Evolutionary conservation across 192 early-diverging fungal genomes (phyloP), one percentile per base, ranked within the genome.

Genomic region (Gorgonomyces haynaldii): DNA sequence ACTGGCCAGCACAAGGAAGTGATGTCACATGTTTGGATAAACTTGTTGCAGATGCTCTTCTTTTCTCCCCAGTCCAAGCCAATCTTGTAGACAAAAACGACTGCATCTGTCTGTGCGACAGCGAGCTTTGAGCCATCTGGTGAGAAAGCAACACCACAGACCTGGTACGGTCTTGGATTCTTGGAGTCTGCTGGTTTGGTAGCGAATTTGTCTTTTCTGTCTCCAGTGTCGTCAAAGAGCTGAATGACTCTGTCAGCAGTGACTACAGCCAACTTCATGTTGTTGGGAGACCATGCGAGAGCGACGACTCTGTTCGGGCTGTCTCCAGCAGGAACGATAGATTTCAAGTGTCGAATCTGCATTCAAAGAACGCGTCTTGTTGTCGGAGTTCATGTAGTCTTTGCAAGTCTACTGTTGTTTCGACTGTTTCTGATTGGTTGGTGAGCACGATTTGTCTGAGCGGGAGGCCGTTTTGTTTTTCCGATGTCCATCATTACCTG

Each of bases 51-150:
- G 37, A 81, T 81, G 15, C 62, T 64, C 35, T 81, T 81, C 36
- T 81, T 81, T 44, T 81, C 78, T 12, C 78, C 78, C 78, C 78
- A 81, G 29, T 81, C 78, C 22, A 76, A 55, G 3, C 78, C 78
- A 10, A 81, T 56, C 38, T 71, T 81, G 63, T 81, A 81, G 5
- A 81, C 76, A 46, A 76, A 81, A 7, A 81, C 76, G 12, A 70
- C 70, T 51, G 63, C 60, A 51, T 81, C 78, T 10, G 65, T 58
- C 45, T 81, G 78, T 1, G 78, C 78, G 13, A 81, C 70, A 1
- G 78, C 78, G 19, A 81, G 62, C 41, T 70, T 75, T 17, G 74
- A 72, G 12, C 66, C 69, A 53, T 81, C 78, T 24, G 78, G 76
- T 7, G 76, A 76, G 38, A 81, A 81, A 5, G 76, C 71, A 6